Conservation (phyloP, 495 filamentous ascomycete species). For the Gamarada debralockiae region DNA sequence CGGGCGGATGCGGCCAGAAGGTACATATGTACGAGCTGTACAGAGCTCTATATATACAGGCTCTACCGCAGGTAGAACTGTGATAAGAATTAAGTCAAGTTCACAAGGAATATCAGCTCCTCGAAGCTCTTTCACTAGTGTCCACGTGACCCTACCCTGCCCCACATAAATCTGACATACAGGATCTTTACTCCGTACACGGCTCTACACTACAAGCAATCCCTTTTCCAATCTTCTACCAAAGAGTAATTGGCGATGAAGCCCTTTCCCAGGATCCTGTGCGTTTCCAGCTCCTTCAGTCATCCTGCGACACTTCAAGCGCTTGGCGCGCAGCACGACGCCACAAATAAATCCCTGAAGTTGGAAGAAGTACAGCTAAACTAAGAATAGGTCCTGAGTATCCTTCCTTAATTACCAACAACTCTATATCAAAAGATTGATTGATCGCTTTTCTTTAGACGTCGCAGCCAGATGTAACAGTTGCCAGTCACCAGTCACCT, state of each 20-base stretch:
- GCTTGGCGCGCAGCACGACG: not conserved
- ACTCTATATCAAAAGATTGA: not conserved
- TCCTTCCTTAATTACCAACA: not conserved
- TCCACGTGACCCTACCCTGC: too few species aligned
- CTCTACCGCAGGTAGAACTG: too few species aligned
- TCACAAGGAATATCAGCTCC: too few species aligned
- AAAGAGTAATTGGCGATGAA: not conserved
- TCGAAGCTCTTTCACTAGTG: too few species aligned
- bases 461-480: not conserved
- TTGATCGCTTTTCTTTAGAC: not conserved
- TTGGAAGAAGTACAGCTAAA: not conserved
- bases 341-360: not conserved
- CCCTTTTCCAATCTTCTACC: not conserved
- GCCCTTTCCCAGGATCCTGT: not conserved
- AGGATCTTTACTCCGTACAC: not conserved
- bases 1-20: too few species aligned
- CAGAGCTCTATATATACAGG: too few species aligned
- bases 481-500: not conserved
- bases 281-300: not conserved
- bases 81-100: too few species aligned
- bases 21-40: too few species aligned
- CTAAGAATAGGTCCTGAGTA: not conserved
- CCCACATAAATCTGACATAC: too few species aligned
- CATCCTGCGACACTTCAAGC: not conserved
- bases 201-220: not conserved